Conservation (phyloP, 2,329 filamentous ascomycete genomes). For the Neonectria magnoliae region DNA sequence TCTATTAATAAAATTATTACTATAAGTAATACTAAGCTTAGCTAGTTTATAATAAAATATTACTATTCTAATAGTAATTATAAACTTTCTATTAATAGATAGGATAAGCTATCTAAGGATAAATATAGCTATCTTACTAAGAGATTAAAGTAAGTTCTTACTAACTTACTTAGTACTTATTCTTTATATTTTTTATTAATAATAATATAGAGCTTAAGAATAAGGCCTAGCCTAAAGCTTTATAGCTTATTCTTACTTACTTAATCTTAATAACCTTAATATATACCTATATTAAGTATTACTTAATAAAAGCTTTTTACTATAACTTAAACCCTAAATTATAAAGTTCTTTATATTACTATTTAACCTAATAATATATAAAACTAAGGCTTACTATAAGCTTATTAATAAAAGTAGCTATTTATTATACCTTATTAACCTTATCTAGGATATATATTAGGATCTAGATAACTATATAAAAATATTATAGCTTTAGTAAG, state of each 20-base stretch:
- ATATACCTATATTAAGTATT: slow-evolving; percentile 27
- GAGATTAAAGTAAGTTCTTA: slow-evolving; percentile 27
- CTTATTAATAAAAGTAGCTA: slow-evolving; percentile 47
- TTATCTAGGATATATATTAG: slow-evolving; percentile 37
- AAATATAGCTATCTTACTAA: slow-evolving; percentile 27
- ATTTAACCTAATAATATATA: neutral
- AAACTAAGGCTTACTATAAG: slow-evolving; percentile 34
- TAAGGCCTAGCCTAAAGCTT: slow-evolving; percentile 7
- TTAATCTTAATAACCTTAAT: slow-evolving; percentile 35
- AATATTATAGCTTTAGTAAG: neutral
- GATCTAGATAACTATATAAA: slow-evolving; percentile 34
- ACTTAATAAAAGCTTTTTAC: neutral
- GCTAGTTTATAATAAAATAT: slow-evolving; percentile 26
- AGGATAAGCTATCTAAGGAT: slow-evolving; percentile 25
- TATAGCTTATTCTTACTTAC: slow-evolving; percentile 13
- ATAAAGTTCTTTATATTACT: neutral
- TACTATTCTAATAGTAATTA: neutral
- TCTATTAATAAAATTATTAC: slow-evolving; percentile 20
- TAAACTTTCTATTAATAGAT: slow-evolving; percentile 24
- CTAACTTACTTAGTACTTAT: neutral
- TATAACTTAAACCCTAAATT: neutral
- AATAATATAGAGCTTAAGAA: neutral
- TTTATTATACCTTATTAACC: slow-evolving; percentile 43
- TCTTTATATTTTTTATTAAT: neutral
- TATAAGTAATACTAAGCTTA: slow-evolving; percentile 31